These are phyloP conservation scores for Tylopilus rubrobrunneus DNA, from an alignment of 768 basidiomycete genomes.

Conservation along the genomic window DNA sequence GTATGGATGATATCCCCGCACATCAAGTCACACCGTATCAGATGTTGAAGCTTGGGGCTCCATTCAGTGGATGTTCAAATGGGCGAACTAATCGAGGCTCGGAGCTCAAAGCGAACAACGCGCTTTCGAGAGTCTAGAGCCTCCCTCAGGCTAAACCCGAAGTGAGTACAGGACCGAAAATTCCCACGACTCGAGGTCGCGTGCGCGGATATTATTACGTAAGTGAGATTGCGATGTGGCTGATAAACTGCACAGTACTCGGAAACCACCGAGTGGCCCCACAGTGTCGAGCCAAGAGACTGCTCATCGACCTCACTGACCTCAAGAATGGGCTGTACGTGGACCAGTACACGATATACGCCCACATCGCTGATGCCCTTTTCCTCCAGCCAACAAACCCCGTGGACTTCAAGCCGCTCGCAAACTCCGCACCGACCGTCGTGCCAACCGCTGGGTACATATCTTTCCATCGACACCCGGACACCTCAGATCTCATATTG, in stretches of 20 bases:
- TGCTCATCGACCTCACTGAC: constrained; percentile 48
- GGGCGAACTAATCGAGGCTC: too few species aligned
- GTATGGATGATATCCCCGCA: background rate
- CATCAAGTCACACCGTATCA: background rate
- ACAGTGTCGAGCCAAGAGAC: constrained; percentile 6
- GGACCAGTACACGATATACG: constrained; percentile 14
- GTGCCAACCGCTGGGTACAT: constrained; percentile 95
- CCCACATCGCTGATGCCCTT: constrained; percentile 5
- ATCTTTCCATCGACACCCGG: constrained; percentile 4
- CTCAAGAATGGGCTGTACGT: constrained; percentile 85
- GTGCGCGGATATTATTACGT: too few species aligned
- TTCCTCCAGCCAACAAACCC: constrained; percentile 85
- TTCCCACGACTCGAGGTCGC: too few species aligned
- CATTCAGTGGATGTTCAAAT: too few species aligned
- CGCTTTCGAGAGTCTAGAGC: too few species aligned
- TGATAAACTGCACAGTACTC: constrained; percentile 41
- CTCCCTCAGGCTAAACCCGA: too few species aligned
- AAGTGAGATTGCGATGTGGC: constrained; percentile 16
- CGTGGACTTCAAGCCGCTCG: constrained; percentile 98
- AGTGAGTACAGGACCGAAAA: too few species aligned
- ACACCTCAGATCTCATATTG: constrained; percentile 13
- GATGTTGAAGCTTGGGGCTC: too few species aligned
- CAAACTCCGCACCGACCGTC: constrained; percentile 91
- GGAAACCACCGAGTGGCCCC: constrained; percentile 28
- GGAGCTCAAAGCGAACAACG: too few species aligned